These are phyloP conservation scores for Hanseniaspora occidentalis DNA, from an alignment of 805 yeast species.

Conservation along the genomic window DNA sequence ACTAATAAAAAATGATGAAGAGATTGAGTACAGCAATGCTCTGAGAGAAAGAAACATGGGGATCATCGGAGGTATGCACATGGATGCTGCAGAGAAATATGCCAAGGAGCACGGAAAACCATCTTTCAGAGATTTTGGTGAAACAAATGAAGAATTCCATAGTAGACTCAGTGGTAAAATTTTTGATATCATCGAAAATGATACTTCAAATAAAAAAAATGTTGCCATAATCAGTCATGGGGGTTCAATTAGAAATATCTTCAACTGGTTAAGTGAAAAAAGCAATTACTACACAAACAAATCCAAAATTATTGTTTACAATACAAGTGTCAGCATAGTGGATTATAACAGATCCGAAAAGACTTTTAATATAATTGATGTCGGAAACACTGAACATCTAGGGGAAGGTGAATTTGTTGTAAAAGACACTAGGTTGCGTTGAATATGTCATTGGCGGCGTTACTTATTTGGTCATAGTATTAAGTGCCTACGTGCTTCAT, in stretches of 20 bases:
- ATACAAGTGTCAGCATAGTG: conserved; percentile 60
- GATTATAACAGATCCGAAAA: conserved; percentile 35
- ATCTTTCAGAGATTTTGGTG: conserved; percentile 55
- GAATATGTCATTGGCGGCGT: conserved; percentile 8
- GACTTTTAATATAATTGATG: conserved; percentile 33
- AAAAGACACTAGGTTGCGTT: conserved; percentile 36
- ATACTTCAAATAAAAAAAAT: conserved; percentile 28
- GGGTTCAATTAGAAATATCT: conserved; percentile 57
- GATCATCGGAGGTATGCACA: conserved; percentile 59
- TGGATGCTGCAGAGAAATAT: conserved; percentile 44
- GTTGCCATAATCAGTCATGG: conserved; percentile 66
- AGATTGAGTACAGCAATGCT: conserved; percentile 26
- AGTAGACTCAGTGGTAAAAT: conserved; percentile 38
- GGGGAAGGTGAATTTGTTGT: conserved; percentile 41
- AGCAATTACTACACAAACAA: conserved; percentile 21
- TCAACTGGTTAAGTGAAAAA: conserved; percentile 36
- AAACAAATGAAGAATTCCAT: conserved; percentile 33
- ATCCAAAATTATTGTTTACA: conserved; percentile 46
- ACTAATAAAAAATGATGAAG: conserved; percentile 11
- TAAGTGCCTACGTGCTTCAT: too few relatives aligned
- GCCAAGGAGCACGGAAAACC: conserved; percentile 42
- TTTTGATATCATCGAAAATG: conserved; percentile 28
- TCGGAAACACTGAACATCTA: conserved; percentile 61
- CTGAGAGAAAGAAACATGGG: conserved; percentile 76
- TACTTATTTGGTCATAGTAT: too few relatives aligned